phyloP scores from a whole-genome alignment of 1,284 basidiomycete species.

The Pseudozyma sp. region DNA sequence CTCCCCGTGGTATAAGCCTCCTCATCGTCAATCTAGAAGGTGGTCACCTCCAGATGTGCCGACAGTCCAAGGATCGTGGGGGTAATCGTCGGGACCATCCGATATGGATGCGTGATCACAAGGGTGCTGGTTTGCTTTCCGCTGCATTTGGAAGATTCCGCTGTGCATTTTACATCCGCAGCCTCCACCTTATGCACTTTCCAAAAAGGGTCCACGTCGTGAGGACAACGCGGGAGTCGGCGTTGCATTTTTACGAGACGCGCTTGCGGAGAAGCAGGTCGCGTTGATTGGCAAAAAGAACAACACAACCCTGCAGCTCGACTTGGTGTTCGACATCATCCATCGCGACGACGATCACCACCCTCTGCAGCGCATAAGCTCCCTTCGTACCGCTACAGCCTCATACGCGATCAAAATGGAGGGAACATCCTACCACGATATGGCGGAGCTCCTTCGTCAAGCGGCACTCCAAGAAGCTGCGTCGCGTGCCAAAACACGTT shows the following conservation, averaged over 20 bases:
- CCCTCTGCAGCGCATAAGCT: too few species aligned
- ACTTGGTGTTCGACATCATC: not conserved
- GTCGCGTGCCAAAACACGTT: constrained; percentile 34
- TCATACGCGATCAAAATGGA: constrained; percentile 15
- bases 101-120: constrained; percentile 1
- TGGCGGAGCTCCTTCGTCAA: constrained; percentile 39
- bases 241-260: constrained; percentile 5
- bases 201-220: not conserved
- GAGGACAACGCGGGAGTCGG: constrained; percentile 30
- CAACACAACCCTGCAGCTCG: constrained; percentile 17
- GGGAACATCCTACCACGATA: constrained; percentile 18
- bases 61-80: not conserved
- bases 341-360: too few species aligned
- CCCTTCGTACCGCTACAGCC: not conserved
- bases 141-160: not conserved
- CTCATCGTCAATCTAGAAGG: not conserved
- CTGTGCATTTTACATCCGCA: not conserved
- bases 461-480: constrained; percentile 38
- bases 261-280: constrained; percentile 5
- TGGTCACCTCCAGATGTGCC: not conserved
- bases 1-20: not conserved
- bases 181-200: constrained; percentile 9
- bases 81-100: constrained; percentile 1
- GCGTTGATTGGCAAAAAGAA: constrained; percentile 28
- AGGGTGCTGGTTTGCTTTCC: not conserved